Evolutionary conservation across 768 basidiomycete species (phyloP).

Genomic region (Glaciozyma antarctica): DNA sequence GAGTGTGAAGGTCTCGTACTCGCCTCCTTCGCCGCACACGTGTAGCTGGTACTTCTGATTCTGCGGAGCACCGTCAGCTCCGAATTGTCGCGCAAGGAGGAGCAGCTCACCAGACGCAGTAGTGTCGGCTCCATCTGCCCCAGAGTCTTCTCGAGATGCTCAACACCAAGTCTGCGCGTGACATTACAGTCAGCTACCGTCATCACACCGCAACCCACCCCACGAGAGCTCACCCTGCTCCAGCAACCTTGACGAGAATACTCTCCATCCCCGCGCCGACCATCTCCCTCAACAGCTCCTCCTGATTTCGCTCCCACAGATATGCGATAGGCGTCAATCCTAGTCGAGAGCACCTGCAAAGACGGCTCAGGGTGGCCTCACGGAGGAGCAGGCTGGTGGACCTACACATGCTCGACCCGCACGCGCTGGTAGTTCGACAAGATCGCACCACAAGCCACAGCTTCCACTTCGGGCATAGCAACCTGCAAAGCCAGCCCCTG

Average conservation of each 20-base stretch:
- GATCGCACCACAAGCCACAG: constrained; percentile 89
- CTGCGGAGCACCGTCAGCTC: constrained; percentile 40
- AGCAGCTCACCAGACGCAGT: constrained; percentile 53
- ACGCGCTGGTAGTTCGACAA: constrained; percentile 95
- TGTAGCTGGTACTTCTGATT: constrained; percentile 78
- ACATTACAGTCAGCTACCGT: background rate
- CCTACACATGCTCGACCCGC: constrained; percentile 94
- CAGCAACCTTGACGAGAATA: constrained; percentile 88
- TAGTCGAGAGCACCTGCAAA: constrained; percentile 65
- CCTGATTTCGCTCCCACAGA: constrained; percentile 88
- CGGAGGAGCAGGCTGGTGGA: constrained; percentile 2
- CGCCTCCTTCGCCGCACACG: constrained; percentile 94
- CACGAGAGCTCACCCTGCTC: constrained; percentile 55
- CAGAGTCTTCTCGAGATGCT: constrained; percentile 68
- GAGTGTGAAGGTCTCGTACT: constrained; percentile 88
- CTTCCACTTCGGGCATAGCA: constrained; percentile 69
- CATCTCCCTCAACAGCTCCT: constrained; percentile 78
- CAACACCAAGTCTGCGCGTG: constrained; percentile 39
- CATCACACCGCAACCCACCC: background rate
- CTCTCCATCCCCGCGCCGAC: constrained; percentile 65
- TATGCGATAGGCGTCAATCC: constrained; percentile 70
- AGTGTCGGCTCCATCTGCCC: constrained; percentile 64
- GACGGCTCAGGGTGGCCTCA: background rate
- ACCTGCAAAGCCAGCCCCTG: constrained; percentile 42
- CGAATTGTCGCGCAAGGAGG: background rate